phyloP scores from a whole-genome alignment of 1,284 basidiomycete genomes.

The Ceratobasidium sp. region DNA sequence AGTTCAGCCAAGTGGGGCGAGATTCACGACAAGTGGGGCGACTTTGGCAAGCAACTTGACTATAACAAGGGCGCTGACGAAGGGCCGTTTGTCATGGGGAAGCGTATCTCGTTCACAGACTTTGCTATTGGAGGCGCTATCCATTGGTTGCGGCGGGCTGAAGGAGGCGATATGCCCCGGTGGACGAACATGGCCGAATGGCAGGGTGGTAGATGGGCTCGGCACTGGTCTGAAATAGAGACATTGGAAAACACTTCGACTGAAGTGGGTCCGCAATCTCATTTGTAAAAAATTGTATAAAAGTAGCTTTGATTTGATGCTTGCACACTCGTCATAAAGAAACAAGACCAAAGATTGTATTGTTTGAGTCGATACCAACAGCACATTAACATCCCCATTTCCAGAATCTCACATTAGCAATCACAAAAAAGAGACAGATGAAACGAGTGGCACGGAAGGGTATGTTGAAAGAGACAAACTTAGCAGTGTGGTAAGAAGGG shows the following conservation, averaged over 20 bases:
- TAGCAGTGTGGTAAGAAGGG: too few species aligned
- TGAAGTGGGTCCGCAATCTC: neutral
- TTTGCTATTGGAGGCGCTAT: constrained; percentile 20
- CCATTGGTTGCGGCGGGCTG: constrained; percentile 4
- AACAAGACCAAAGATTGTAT: constrained; percentile 15
- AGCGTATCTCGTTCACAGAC: constrained; percentile 24
- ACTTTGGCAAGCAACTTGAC: constrained; percentile 9
- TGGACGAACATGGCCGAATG: constrained; percentile 20
- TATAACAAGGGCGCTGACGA: constrained; percentile 9
- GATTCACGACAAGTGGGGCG: constrained; percentile 23
- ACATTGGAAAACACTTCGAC: constrained; percentile 9
- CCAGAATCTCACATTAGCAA: neutral
- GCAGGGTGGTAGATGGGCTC: constrained; percentile 20
- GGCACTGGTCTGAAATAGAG: constrained; percentile 19
- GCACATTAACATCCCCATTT: constrained; percentile 16
- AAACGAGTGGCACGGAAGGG: constrained; percentile 4
- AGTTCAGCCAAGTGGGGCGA: constrained; percentile 23
- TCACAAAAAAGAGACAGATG: neutral
- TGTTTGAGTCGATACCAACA: neutral
- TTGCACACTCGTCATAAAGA: too few species aligned
- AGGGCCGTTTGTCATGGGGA: constrained; percentile 21
- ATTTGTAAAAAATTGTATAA: neutral
- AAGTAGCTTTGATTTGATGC: too few species aligned
- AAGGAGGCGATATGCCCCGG: constrained; percentile 6
- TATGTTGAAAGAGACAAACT: neutral